These are phyloP conservation scores for Lotus japonicus DNA, from an alignment of 306 rosid species.

Conservation along the genomic window DNA sequence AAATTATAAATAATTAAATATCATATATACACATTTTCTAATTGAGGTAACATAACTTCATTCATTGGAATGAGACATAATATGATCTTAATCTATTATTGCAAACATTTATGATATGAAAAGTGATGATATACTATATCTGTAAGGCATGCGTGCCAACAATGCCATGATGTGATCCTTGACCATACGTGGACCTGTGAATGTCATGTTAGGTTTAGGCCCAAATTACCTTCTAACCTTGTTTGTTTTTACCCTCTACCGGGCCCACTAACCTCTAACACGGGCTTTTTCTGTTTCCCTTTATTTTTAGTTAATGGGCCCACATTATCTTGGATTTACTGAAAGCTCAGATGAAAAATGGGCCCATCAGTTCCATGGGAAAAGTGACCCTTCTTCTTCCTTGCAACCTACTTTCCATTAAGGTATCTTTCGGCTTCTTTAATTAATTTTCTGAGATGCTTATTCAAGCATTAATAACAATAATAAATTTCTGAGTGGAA, in stretches of 20 bases:
- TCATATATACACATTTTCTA: too few species aligned
- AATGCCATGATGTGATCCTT: constrained; percentile 25
- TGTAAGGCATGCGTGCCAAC: too few species aligned
- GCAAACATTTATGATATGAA: neutral
- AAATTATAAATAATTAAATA: too few species aligned
- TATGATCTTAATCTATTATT: too few species aligned
- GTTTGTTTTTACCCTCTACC: neutral
- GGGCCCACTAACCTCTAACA: neutral
- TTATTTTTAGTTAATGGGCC: neutral
- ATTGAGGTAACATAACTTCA: too few species aligned
- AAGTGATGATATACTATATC: too few species aligned
- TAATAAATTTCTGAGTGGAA: neutral
- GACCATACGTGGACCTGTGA: constrained; percentile 15
- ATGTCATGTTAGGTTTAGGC: constrained; percentile 8
- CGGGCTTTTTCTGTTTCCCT: neutral
- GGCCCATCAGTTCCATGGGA: too few species aligned
- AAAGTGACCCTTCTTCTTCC: neutral
- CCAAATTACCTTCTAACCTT: neutral
- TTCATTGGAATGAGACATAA: too few species aligned
- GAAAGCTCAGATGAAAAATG: neutral
- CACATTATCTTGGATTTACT: constrained; percentile 10
- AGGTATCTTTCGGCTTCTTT: neutral
- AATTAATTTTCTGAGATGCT: neutral
- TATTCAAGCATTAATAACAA: too few species aligned
- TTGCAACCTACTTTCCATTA: neutral